Evolutionary conservation across 2,329 filamentous ascomycete genomes (phyloP).

Genomic region (Clonostachys solani): DNA sequence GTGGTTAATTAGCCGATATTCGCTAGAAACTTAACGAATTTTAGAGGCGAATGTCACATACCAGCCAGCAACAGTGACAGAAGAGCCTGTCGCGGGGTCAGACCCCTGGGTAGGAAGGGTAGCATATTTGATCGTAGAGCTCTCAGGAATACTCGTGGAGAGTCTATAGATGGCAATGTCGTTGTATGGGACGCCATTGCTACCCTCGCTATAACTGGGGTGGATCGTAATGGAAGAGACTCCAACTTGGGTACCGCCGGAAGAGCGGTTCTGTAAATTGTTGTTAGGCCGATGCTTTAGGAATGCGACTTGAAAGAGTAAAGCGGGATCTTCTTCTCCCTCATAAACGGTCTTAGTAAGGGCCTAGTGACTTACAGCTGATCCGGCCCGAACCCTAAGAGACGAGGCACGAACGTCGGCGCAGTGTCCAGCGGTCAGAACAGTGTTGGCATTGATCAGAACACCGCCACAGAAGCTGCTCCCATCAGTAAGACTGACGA

Average conservation of each 20-base stretch:
- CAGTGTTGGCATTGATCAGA: constrained; percentile 21
- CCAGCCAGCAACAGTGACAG: constrained; percentile 17
- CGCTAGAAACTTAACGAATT: too few relatives aligned
- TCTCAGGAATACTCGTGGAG: constrained; percentile 10
- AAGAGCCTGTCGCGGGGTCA: constrained; percentile 14
- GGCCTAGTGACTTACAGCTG: constrained; percentile 5
- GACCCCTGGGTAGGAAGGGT: constrained; percentile 13
- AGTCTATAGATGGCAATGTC: constrained; percentile 21
- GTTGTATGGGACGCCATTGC: constrained; percentile 8
- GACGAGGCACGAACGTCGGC: constrained; percentile 1
- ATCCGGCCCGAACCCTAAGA: neutral
- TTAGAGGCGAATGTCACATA: constrained; percentile 5
- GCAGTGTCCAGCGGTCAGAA: constrained; percentile 22
- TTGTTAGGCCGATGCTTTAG: neutral
- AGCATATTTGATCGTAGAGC: constrained; percentile 16
- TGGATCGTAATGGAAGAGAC: constrained; percentile 15
- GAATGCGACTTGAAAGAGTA: neutral
- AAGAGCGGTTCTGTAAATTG: neutral
- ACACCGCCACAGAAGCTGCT: constrained; percentile 19
- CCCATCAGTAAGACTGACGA: constrained; percentile 13
- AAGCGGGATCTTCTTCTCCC: constrained; percentile 2
- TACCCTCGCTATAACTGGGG: constrained; percentile 11
- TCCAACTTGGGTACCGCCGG: constrained; percentile 15
- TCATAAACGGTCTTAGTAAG: too few relatives aligned
- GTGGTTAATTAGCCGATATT: too few relatives aligned